These are phyloP conservation scores for Macrolepiota albuminosa DNA, from an alignment of 768 basidiomycete genomes.

Conservation along the genomic window DNA sequence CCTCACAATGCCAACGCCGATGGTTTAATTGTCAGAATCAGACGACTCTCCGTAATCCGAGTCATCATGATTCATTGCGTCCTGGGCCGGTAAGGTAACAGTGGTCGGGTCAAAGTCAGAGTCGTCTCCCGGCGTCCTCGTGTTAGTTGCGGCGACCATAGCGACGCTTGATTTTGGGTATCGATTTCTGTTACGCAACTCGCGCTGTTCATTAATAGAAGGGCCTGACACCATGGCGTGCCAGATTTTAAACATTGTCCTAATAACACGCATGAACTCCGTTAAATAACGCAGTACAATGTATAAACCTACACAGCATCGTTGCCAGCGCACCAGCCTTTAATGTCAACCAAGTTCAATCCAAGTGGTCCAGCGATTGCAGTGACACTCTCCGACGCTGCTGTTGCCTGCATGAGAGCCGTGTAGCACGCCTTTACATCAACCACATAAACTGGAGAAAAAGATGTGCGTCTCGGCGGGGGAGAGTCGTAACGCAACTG, in stretches of 20 bases:
- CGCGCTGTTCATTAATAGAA: slow-evolving; percentile 42
- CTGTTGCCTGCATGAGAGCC: slow-evolving; percentile 31
- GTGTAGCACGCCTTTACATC: slow-evolving; percentile 34
- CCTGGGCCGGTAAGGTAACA: slow-evolving; percentile 2
- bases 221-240: slow-evolving; percentile 38
- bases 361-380: slow-evolving; percentile 24
- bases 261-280: slow-evolving; percentile 11
- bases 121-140: slow-evolving; percentile 11
- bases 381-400: slow-evolving; percentile 17
- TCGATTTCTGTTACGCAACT: slow-evolving; percentile 8
- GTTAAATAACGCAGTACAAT: not conserved
- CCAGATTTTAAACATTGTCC: slow-evolving; percentile 41
- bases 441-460: slow-evolving; percentile 33
- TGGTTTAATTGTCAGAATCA: slow-evolving; percentile 8
- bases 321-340: slow-evolving; percentile 45
- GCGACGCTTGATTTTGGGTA: not conserved
- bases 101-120: slow-evolving; percentile 32
- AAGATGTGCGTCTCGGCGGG: slow-evolving; percentile 3
- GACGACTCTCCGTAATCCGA: slow-evolving; percentile 16
- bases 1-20: not conserved
- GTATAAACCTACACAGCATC: slow-evolving; percentile 39
- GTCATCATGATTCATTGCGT: slow-evolving; percentile 13
- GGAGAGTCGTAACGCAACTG: not conserved
- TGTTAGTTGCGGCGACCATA: not conserved
- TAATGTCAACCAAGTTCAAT: slow-evolving; percentile 27